A percentile compares a stretch with the other conserved stretches of the same genome.
These are phyloP conservation scores for Aspergillus bridgeri DNA, from an alignment of 495 filamentous ascomycete species.

Conservation along the genomic window DNA sequence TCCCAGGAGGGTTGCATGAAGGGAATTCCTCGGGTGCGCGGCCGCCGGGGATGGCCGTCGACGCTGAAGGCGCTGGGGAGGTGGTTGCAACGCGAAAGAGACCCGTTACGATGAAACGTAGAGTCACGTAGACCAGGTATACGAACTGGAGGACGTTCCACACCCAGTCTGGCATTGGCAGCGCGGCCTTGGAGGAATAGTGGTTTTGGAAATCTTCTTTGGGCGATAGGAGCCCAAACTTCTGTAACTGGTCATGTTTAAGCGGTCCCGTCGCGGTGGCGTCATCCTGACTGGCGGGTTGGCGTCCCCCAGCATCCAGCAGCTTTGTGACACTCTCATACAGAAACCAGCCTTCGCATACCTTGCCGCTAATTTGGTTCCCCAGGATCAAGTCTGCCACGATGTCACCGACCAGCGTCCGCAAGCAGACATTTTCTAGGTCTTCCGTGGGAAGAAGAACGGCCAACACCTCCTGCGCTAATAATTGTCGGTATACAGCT, in stretches of 20 bases:
- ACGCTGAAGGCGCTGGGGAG: conserved; percentile 20
- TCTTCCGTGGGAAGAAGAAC: conserved; percentile 89
- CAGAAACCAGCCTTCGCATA: conserved; percentile 81
- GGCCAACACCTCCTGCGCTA: conserved; percentile 74
- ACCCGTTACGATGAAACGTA: conserved; percentile 59
- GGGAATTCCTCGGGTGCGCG: conserved; percentile 35
- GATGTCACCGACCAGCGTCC: conserved; percentile 77
- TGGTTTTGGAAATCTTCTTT: conserved; percentile 20
- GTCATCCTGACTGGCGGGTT: conserved; percentile 18
- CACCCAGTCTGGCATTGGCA: conserved; percentile 45
- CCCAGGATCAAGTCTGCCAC: conserved; percentile 82
- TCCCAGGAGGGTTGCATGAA: conserved; percentile 46
- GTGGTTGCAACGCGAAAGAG: conserved; percentile 44
- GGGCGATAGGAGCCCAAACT: conserved; percentile 45
- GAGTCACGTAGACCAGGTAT: conserved; percentile 60
- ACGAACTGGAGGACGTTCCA: conserved; percentile 68
- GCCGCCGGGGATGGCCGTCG: conserved; percentile 23
- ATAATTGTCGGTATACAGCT: conserved; percentile 71
- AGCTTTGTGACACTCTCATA: conserved; percentile 75
- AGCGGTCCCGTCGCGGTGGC: conserved; percentile 21
- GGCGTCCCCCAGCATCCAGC: conserved; percentile 36
- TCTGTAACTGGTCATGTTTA: conserved; percentile 38
- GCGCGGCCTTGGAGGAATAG: conserved; percentile 25
- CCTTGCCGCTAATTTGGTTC: conserved; percentile 67
- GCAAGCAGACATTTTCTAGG: conserved; percentile 79